phyloP scores from a whole-genome alignment of 495 filamentous ascomycete genomes.

The Aspergillus biplanus region DNA sequence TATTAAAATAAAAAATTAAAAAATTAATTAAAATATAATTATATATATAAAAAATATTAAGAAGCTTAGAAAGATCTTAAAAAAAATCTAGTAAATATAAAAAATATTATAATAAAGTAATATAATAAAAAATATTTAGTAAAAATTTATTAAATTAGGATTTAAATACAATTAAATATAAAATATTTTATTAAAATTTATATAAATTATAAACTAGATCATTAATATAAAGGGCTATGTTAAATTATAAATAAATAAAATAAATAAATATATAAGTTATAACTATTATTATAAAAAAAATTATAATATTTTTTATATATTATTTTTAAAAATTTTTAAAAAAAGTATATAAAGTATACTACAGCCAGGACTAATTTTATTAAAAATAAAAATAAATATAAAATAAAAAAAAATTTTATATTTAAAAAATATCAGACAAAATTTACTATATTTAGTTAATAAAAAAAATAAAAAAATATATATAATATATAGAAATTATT shows the following conservation, averaged over 20 bases:
- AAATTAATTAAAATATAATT: neutral
- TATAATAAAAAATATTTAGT: neutral
- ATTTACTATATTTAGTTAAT: constrained; percentile 4
- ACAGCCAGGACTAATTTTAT: neutral
- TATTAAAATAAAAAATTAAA: neutral
- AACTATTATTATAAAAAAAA: constrained; percentile 3
- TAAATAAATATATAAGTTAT: neutral
- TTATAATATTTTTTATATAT: constrained; percentile 2
- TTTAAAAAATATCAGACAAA: neutral
- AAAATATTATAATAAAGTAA: no score
- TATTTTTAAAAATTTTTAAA: neutral
- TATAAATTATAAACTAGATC: neutral
- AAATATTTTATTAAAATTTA: neutral
- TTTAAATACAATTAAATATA: no score
- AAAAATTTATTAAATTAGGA: neutral
- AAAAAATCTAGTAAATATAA: no score
- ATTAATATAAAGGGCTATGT: neutral
- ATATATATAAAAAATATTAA: neutral
- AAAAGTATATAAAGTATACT: neutral
- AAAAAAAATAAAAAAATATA: neutral
- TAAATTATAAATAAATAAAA: neutral
- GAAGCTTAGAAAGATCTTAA: no score
- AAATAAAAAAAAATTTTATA: neutral
- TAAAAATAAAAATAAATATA: constrained; percentile 1
- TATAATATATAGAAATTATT: neutral